Evolutionary conservation across 345 rosid species (phyloP).

Genomic region (Salix suchowensis): DNA sequence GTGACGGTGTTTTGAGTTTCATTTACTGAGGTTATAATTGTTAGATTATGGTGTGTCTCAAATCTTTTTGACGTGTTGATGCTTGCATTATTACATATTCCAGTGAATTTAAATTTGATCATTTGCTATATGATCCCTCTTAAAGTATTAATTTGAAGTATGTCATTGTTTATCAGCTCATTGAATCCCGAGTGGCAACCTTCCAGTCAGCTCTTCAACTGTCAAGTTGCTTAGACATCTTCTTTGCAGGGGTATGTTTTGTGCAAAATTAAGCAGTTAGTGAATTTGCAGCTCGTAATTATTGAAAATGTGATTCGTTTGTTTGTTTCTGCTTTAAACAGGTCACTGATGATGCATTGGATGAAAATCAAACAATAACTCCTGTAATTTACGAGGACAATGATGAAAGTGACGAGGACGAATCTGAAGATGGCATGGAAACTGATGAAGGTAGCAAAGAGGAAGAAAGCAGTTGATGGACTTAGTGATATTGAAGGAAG

Average conservation of each 20-base stretch:
- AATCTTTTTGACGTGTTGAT: background rate
- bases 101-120: background rate
- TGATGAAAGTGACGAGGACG: slow-evolving; percentile 69
- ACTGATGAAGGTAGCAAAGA: slow-evolving; percentile 28
- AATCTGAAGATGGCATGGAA: slow-evolving; percentile 57
- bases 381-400: slow-evolving; percentile 43
- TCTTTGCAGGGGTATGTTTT: slow-evolving; percentile 44
- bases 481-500: slow-evolving; percentile 45
- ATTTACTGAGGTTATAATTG: background rate
- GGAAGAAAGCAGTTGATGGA: slow-evolving; percentile 38
- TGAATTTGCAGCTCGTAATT: background rate
- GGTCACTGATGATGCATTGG: slow-evolving; percentile 53
- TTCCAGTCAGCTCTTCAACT: slow-evolving; percentile 62
- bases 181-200: slow-evolving; percentile 74
- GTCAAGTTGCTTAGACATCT: slow-evolving; percentile 61
- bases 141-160: background rate
- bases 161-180: slow-evolving; percentile 49
- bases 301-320: background rate
- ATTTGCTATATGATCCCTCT: background rate
- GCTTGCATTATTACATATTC: background rate
- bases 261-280: background rate
- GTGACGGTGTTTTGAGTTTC: background rate
- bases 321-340: slow-evolving; percentile 11
- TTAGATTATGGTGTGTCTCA: background rate
- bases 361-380: slow-evolving; percentile 9